Percentiles rank a stretch among this genome's conserved stretches.
phyloP scores from a whole-genome alignment of 768 basidiomycete genomes.

The Macrolepiota dolichaula region DNA sequence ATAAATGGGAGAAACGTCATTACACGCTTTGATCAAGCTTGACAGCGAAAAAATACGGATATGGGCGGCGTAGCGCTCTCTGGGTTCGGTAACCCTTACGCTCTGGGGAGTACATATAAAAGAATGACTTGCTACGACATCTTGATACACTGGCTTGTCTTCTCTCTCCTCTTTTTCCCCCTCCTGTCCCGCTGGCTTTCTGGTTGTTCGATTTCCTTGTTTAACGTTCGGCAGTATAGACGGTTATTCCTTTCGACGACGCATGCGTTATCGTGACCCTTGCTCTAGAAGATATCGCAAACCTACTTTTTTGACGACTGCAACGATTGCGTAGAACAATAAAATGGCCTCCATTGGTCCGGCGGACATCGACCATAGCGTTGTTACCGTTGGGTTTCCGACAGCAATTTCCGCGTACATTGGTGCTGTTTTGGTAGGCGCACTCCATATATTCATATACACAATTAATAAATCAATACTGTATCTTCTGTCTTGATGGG shows the following conservation, averaged over 20 bases:
- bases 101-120: background rate
- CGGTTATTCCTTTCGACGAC: too few relatives aligned
- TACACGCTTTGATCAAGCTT: too few relatives aligned
- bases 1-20: too few relatives aligned
- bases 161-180: background rate
- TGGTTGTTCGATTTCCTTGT: background rate
- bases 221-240: background rate
- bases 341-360: background rate
- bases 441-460: background rate
- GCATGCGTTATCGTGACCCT: too few relatives aligned
- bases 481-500: background rate
- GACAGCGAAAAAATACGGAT: too few relatives aligned
- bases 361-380: background rate
- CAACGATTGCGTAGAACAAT: background rate
- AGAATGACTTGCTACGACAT: background rate
- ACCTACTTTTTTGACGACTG: too few relatives aligned
- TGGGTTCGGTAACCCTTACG: background rate
- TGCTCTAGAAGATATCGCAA: too few relatives aligned
- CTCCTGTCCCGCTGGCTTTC: background rate
- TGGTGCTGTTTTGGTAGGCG: slow-evolving; percentile 22
- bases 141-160: background rate
- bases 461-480: background rate
- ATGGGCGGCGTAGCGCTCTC: too few relatives aligned
- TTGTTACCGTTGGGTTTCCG: slow-evolving; percentile 13
- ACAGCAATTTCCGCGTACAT: slow-evolving; percentile 19